phyloP scores from a whole-genome alignment of 1,284 basidiomycete species.

The Phenoliferia sp. region DNA sequence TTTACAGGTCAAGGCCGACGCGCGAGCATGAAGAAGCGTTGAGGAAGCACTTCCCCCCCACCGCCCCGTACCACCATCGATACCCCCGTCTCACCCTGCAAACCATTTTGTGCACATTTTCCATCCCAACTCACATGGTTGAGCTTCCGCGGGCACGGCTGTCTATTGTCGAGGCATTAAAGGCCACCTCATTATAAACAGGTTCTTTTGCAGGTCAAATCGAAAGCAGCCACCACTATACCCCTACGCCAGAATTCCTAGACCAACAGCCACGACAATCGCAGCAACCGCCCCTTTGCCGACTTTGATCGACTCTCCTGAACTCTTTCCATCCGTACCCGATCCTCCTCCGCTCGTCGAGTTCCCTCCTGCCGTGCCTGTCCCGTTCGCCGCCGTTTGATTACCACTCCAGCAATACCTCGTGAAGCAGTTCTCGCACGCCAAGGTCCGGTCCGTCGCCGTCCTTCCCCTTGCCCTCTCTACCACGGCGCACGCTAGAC shows the following conservation, averaged over 20 bases:
- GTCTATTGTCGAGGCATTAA: no score
- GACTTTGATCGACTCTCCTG: no score
- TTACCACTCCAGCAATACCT: slow-evolving; percentile 28
- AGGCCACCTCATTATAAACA: no score
- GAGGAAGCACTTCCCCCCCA: not conserved
- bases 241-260: no score
- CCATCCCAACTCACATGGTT: no score
- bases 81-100: not conserved
- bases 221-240: no score
- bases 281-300: no score
- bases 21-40: slow-evolving; percentile 32
- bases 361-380: not conserved
- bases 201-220: no score
- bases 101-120: not conserved
- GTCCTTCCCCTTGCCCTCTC: slow-evolving; percentile 37
- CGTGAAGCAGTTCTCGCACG: slow-evolving; percentile 43
- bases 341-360: not conserved
- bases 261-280: no score
- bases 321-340: no score
- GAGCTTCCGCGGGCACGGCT: no score
- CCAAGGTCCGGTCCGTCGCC: slow-evolving; percentile 22
- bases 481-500: slow-evolving; percentile 45
- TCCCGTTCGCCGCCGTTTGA: not conserved
- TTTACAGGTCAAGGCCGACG: slow-evolving; percentile 27
- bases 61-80: not conserved